Conservation (phyloP, 805 yeast genomes). For the Jamesozyma lodderae region DNA sequence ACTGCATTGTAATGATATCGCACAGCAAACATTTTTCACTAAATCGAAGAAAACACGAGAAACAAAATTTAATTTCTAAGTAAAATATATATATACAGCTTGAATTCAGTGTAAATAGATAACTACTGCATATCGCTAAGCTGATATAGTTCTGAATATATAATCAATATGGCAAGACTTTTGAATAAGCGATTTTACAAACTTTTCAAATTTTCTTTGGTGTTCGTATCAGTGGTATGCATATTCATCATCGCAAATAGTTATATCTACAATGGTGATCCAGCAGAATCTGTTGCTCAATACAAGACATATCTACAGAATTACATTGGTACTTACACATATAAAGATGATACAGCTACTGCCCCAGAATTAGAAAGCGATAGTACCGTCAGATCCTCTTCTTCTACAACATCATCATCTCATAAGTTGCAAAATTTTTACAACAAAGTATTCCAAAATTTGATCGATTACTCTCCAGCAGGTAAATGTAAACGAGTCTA, state of each 20-base stretch:
- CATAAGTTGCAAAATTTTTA: conserved; percentile 16
- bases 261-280: conserved; percentile 8
- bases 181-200: conserved; percentile 2
- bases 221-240: conserved; percentile 7
- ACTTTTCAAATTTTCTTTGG: conserved; percentile 10
- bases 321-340: conserved; percentile 5
- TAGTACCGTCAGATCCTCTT: neutral
- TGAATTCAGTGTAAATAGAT: no score
- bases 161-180: neutral
- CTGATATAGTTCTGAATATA: neutral
- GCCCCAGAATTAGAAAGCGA: neutral
- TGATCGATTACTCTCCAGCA: conserved; percentile 18
- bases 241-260: conserved; percentile 4
- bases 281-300: conserved; percentile 11
- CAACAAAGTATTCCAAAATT: conserved; percentile 17
- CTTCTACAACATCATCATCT: no score
- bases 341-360: neutral
- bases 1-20: no score
- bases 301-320: conserved; percentile 12
- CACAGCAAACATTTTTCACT: no score
- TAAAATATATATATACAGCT: no score
- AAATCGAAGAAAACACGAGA: no score
- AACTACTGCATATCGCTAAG: neutral
- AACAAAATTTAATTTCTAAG: no score
- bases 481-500: conserved; percentile 19